Conservation (phyloP, 441 rosid genomes). For the Isatis lusitanica region DNA sequence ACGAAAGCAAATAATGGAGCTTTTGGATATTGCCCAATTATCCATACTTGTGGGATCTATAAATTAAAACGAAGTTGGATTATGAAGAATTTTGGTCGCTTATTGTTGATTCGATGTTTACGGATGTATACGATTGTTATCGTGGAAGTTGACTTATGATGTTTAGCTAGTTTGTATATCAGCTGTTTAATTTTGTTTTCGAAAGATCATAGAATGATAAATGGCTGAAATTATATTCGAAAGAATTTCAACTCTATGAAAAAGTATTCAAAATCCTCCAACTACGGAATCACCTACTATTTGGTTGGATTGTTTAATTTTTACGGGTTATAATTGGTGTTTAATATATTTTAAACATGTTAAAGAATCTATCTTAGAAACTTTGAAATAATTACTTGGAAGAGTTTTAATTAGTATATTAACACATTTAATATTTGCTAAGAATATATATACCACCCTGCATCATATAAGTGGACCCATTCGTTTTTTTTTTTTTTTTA, state of each 20-base stretch:
- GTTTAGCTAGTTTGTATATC: not conserved
- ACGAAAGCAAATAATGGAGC: constrained; percentile 17
- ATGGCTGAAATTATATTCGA: too few relatives aligned
- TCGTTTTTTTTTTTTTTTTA: not conserved
- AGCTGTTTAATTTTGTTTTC: too few relatives aligned
- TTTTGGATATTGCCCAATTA: not conserved
- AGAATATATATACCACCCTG: constrained; percentile 3
- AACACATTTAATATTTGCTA: not conserved
- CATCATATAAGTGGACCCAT: constrained; percentile 6
- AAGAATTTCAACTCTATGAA: too few relatives aligned
- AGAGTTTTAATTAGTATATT: constrained; percentile 10
- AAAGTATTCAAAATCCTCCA: too few relatives aligned
- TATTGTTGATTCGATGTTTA: not conserved
- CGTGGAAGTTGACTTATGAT: not conserved
- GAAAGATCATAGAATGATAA: too few relatives aligned
- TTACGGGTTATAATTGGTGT: not conserved
- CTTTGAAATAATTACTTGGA: not conserved
- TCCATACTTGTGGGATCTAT: not conserved
- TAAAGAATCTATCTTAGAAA: not conserved
- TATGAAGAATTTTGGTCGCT: not conserved
- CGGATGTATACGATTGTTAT: not conserved
- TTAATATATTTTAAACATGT: not conserved
- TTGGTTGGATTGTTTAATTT: not conserved
- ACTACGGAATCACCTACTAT: too few relatives aligned
- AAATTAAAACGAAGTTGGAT: not conserved